Base-by-base conservation (phyloP, 78 protist genomes). In the Monosiga brevicollis region DNA sequence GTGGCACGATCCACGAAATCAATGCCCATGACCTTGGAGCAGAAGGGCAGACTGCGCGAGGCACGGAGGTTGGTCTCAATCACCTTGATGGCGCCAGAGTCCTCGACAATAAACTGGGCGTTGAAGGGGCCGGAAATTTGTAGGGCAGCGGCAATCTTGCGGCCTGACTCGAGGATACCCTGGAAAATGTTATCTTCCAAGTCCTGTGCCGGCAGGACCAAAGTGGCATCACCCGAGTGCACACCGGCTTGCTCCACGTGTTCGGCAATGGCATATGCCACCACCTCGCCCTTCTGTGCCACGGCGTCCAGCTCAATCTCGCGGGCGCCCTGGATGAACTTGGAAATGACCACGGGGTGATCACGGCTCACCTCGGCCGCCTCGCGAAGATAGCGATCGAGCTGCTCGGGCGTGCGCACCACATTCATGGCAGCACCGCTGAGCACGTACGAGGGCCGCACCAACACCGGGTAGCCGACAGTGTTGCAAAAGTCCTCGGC, bases 181-280 rank as follows among this genome's bases (percentile, higher is more conserved):
- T 49, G 6, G 62, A 20, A 49, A 6, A 20, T 15, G 29, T 49
- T 15, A 15, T 15, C 15, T 6, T 6, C 15, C 62, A 49, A 49
- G 62, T 49, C 86, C 83, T 87, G 94, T 15, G 94, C 86, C 22
- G 96, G 96, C 49, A 92, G 91, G 34, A 97, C 93, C 38, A 97
- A 83, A 3, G 98, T 93, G 1, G 99, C 99, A 78, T 97, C 99
- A 26, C 99, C 99, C 9, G 90, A 81, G 93, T 97, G 99, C 34
- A 94, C 96, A 75, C 99, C 99, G 6, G 99, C 99, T 78, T 95
- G 94, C 80, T 97, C 99, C 35, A 97, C 91, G 89, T 97, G 99
- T 84, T 97, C 98, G 42, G 94, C 86, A 76, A 97, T 89, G 81
- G 96, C 96, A 78, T 90, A 90, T 80, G 89, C 76, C 40, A 97